Evolutionary conservation across 2,329 filamentous ascomycete genomes (phyloP), one percentile per base, ranked within the genome.

Genomic region (Claviceps quebecensis): DNA sequence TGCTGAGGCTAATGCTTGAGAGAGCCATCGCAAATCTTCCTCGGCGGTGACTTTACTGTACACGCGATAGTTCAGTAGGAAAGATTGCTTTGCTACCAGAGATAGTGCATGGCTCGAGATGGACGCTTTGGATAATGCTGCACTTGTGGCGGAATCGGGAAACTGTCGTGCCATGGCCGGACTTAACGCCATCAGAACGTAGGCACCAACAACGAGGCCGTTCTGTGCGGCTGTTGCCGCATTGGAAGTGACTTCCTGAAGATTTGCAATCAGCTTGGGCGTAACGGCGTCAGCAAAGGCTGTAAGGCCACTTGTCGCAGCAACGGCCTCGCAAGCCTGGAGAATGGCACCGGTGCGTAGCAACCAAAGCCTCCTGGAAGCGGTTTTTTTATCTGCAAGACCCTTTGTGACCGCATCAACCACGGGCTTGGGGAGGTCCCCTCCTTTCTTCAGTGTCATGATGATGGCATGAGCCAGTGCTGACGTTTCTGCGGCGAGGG

Each of bases 1-100:
- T 16, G 84, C 69, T 26, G 81, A 77, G 16, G 77, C 70, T 47
- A 97, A 71, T 34, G 88, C 84, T 56, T 81, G 78, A 43, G 83
- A 72, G 49, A 87, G 76, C 87, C 93, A 96, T 50, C 72, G 73
- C 19, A 89, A 72, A 59, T 98, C 93, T 50, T 90, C 86, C 52
- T 84, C 81, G 0, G 74, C 69, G 2, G 76, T 74, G 23, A 95
- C 61, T 62, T 95, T 96, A 39, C 83, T 82, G 67, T 93, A 97
- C 5, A 95, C 80, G 55, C 86, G 84, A 37, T 85, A 77, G 60
- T 87, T 95, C 5, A 97, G 74, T 19, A 97, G 71, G 64, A 95
- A 93, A 0, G 91, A 95, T 14, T 86, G 83, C 64, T 95, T 95
- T 0, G 87, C 82, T n/a, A 83, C 81, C 39, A 82, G 66, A 2